Evolutionary conservation across 805 yeast species (phyloP).

Genomic region (Tetrapisispora arboricola): DNA sequence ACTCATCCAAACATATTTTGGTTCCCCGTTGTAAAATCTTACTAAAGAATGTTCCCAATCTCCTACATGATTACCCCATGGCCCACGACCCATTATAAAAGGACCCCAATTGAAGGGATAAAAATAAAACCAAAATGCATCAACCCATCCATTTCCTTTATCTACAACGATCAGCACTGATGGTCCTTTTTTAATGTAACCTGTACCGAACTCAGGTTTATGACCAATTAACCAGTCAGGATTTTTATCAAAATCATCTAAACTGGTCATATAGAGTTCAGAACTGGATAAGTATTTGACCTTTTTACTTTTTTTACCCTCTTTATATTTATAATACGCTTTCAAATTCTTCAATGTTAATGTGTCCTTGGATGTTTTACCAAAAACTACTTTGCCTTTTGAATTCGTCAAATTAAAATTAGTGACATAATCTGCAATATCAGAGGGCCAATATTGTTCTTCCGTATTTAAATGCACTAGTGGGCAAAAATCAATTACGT

Average conservation of each 20-base stretch:
- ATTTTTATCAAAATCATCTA: conserved; percentile 55
- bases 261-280: conserved; percentile 40
- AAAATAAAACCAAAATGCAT: conserved; percentile 93
- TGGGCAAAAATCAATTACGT: conserved; percentile 60
- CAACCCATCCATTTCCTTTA: conserved; percentile 91
- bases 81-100: conserved; percentile 94
- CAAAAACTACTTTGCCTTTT: conserved; percentile 32
- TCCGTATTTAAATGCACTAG: conserved; percentile 80
- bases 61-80: conserved; percentile 94
- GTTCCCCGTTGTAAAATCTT: conserved; percentile 70
- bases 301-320: conserved; percentile 6
- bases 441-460: conserved; percentile 79
- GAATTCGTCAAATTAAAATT: conserved; percentile 50
- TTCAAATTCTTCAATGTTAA: conserved; percentile 22
- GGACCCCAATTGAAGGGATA: conserved; percentile 93
- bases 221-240: conserved; percentile 87
- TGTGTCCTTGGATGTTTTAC: conserved; percentile 8
- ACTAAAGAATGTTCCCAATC: conserved; percentile 97
- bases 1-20: conserved; percentile 86
- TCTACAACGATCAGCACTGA: conserved; percentile 76
- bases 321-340: conserved; percentile 4
- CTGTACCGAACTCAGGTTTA: conserved; percentile 61
- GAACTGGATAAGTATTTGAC: conserved; percentile 16
- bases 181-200: conserved; percentile 66
- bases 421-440: conserved; percentile 55